A percentile compares a stretch with the other conserved stretches of the same genome.
Evolutionary conservation across 192 early-diverging fungal genomes (phyloP).

Genomic region (Radiomyces spectabilis): DNA sequence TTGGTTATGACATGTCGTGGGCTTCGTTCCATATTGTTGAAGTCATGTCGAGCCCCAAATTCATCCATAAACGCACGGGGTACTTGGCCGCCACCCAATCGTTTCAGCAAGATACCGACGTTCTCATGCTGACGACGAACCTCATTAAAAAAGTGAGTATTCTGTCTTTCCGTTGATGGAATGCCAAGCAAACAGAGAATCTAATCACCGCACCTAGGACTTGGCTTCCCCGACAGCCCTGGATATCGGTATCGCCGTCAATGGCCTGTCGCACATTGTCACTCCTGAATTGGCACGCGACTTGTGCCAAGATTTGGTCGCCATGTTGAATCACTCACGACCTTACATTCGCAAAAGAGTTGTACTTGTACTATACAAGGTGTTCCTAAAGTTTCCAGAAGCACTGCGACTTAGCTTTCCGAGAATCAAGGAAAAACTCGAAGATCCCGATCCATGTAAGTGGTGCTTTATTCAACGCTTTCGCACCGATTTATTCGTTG

Average conservation of each 20-base stretch:
- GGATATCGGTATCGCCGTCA: conserved; percentile 87
- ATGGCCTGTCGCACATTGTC: conserved; percentile 87
- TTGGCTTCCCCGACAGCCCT: conserved; percentile 72
- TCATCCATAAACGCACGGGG: conserved; percentile 81
- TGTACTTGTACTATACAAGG: conserved; percentile 78
- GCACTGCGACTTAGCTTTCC: conserved; percentile 76
- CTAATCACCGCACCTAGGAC: too few relatives aligned
- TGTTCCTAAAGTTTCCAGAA: conserved; percentile 88
- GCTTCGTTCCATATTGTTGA: conserved; percentile 94
- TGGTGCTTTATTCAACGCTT: neutral
- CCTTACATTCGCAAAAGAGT: conserved; percentile 92
- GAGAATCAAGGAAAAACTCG: conserved; percentile 76
- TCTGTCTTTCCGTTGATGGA: too few relatives aligned
- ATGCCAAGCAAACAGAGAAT: too few relatives aligned
- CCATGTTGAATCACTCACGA: conserved; percentile 87
- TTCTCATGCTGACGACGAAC: conserved; percentile 95
- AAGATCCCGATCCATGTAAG: conserved; percentile 87
- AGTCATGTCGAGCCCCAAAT: conserved; percentile 88
- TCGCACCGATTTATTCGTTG: neutral
- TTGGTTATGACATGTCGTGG: conserved; percentile 97
- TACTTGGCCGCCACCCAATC: conserved; percentile 88
- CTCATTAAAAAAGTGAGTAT: conserved; percentile 90
- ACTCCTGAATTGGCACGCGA: conserved; percentile 88
- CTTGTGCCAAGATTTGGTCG: conserved; percentile 75
- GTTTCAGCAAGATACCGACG: conserved; percentile 89